Conservation (phyloP, 257 asterid genomes). For the Euphrasia confusa region DNA sequence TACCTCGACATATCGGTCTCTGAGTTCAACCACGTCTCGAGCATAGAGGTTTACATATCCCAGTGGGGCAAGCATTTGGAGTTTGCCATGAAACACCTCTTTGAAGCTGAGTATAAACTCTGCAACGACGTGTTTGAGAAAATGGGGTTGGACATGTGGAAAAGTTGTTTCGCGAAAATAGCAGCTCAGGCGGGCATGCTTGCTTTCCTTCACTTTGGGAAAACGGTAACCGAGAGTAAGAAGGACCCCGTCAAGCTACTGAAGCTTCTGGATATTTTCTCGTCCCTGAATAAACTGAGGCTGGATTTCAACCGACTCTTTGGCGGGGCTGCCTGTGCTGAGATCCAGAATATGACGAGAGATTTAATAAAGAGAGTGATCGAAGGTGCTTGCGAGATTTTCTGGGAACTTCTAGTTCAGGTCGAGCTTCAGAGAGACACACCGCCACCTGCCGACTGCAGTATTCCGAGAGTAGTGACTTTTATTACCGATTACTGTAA, state of each 20-base stretch:
- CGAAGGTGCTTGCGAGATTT: conserved; percentile 48
- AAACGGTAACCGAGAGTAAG: conserved; percentile 72
- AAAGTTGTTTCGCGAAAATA: conserved; percentile 74
- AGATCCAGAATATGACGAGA: conserved; percentile 4
- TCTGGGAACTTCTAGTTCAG: conserved; percentile 86
- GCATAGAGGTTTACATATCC: conserved; percentile 66
- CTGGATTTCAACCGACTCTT: conserved; percentile 5
- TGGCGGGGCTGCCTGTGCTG: not conserved
- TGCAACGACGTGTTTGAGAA: conserved; percentile 80
- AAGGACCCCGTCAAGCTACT: conserved; percentile 50
- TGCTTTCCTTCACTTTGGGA: conserved; percentile 80
- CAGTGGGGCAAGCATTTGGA: conserved; percentile 91
- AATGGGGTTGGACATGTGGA: conserved; percentile 79
- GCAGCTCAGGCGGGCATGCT: conserved; percentile 80
- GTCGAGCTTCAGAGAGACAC: conserved; percentile 82
- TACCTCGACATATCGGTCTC: conserved; percentile 83
- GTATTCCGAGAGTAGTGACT: conserved; percentile 71
- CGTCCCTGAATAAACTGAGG: not conserved
- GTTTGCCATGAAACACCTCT: conserved; percentile 78
- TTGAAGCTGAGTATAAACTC: conserved; percentile 78
- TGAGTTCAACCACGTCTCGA: conserved; percentile 67
- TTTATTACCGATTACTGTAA: conserved; percentile 81
- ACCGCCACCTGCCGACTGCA: conserved; percentile 77
- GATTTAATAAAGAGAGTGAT: not conserved
- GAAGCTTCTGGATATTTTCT: not conserved